A percentile compares a stretch with the other conserved stretches of the same genome.
These are phyloP conservation scores for Somion occarium DNA, from an alignment of 1,284 basidiomycete species.

Conservation along the genomic window DNA sequence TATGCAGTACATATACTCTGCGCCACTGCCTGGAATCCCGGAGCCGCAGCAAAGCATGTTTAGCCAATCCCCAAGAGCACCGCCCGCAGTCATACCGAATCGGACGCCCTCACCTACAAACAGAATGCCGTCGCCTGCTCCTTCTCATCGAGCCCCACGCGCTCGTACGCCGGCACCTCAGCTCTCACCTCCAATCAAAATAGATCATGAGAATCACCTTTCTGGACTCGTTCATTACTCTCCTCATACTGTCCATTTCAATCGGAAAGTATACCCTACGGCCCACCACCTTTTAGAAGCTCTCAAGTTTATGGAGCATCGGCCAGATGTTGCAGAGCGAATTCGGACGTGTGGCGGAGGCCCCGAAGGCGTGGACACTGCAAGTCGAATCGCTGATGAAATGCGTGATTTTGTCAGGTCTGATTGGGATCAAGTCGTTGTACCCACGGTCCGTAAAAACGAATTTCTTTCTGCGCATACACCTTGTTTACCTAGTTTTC, in stretches of 20 bases:
- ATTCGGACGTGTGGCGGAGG: slow-evolving; percentile 40
- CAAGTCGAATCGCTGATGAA: slow-evolving; percentile 42
- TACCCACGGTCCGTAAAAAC: slow-evolving; percentile 41
- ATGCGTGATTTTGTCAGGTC: slow-evolving; percentile 34
- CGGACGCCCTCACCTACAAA: not conserved
- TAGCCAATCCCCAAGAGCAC: not conserved
- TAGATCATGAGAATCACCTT: slow-evolving; percentile 18
- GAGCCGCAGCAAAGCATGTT: not conserved
- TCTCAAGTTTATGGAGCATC: slow-evolving; percentile 50
- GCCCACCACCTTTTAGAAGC: slow-evolving; percentile 67
- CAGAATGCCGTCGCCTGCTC: slow-evolving; percentile 10
- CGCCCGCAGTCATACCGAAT: not conserved
- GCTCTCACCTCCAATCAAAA: slow-evolving; percentile 11
- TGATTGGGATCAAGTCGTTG: slow-evolving; percentile 51
- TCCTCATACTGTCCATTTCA: slow-evolving; percentile 46
- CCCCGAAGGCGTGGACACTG: slow-evolving; percentile 33
- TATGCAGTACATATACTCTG: not conserved
- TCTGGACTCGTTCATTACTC: slow-evolving; percentile 56
- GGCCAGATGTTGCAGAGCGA: slow-evolving; percentile 45
- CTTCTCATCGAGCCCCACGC: slow-evolving; percentile 7
- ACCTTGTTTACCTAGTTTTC: slow-evolving; percentile 1
- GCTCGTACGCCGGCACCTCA: not conserved
- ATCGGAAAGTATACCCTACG: slow-evolving; percentile 50
- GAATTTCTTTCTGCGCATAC: not conserved
- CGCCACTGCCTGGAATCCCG: not conserved